Evolutionary conservation across 495 filamentous ascomycete genomes (phyloP).

Genomic region (Xylaria sp.): DNA sequence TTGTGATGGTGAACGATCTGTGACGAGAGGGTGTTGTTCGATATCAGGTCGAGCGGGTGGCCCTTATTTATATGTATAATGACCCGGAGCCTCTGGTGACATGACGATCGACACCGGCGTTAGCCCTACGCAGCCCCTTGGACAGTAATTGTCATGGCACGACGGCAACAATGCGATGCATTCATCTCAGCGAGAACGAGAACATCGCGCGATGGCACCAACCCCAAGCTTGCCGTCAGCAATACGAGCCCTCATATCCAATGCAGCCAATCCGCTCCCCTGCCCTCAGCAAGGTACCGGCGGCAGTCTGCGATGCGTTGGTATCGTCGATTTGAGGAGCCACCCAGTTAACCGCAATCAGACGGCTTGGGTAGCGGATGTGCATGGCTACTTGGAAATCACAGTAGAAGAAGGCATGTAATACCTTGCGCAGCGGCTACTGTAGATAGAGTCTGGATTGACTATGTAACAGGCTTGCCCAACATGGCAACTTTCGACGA

Average conservation of each 20-base stretch:
- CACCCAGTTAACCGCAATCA: background rate
- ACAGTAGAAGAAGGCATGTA: no score
- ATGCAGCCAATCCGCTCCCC: slow-evolving; percentile 15
- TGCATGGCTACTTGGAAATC: background rate
- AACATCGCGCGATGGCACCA: background rate
- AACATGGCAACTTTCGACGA: no score
- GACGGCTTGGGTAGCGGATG: background rate
- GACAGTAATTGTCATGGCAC: slow-evolving; percentile 3
- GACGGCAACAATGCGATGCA: background rate
- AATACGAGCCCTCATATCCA: slow-evolving; percentile 20
- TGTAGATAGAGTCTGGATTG: no score
- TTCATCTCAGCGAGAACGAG: background rate
- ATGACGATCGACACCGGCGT: slow-evolving; percentile 19
- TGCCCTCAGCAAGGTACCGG: background rate
- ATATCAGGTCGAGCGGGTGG: background rate
- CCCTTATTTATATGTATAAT: slow-evolving; percentile 10
- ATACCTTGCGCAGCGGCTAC: no score
- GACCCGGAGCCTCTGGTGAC: background rate
- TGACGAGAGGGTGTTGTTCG: background rate
- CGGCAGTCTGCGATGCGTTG: background rate
- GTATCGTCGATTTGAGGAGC: background rate
- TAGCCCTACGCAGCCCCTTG: background rate
- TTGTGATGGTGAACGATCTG: slow-evolving; percentile 6
- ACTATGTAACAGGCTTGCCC: no score
- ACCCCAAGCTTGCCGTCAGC: background rate